Conservation (phyloP, 768 basidiomycete species). For the Pseudohyphozyma bogoriensis region DNA sequence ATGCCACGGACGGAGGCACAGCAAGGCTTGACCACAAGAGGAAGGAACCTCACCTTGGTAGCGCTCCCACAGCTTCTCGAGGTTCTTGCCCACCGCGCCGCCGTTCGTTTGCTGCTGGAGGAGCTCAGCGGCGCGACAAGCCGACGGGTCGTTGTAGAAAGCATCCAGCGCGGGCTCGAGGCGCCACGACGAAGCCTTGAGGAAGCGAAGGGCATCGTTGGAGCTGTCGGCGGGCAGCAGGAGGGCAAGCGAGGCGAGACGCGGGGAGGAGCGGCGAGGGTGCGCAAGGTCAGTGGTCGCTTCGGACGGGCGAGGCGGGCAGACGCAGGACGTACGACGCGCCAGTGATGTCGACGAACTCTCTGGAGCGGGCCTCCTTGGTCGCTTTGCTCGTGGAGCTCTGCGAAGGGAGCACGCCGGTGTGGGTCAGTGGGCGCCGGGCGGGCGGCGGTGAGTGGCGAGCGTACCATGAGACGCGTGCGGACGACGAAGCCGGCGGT, state of each 20-base stretch:
- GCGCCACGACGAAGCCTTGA: conserved; percentile 19
- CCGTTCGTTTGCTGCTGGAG: background rate
- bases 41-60: conserved; percentile 51
- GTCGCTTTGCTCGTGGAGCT: conserved; percentile 19
- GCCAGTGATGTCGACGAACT: conserved; percentile 31
- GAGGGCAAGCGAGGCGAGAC: background rate
- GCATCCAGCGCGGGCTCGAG: conserved; percentile 31
- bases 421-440: background rate
- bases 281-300: background rate
- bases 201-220: conserved; percentile 20
- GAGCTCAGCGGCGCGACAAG: conserved; percentile 1
- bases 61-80: conserved; percentile 52
- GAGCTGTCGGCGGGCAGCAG: background rate
- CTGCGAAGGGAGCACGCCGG: background rate
- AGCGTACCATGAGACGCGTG: too few relatives aligned
- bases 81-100: conserved; percentile 37
- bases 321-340: conserved; percentile 14
- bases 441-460: background rate
- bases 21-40: background rate
- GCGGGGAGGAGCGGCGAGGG: background rate
- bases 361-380: conserved; percentile 23
- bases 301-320: background rate
- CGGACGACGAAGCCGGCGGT: too few relatives aligned
- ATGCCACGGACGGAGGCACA: background rate
- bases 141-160: conserved; percentile 26